Conservation (phyloP, 805 yeast genomes). For the Kluyveromyces siamensis region DNA sequence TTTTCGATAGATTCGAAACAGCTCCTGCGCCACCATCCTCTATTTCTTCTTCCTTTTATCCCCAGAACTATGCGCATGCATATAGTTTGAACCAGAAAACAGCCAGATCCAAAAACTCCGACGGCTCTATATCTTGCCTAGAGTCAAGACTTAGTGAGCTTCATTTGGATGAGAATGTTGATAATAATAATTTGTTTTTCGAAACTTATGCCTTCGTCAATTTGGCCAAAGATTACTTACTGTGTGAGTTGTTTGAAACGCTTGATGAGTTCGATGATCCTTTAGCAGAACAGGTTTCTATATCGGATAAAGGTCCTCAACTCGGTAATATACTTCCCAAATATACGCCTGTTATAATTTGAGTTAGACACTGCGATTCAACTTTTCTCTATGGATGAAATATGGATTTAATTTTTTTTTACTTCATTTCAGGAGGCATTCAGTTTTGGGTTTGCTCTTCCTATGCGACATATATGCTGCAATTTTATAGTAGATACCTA, state of each 20-base stretch:
- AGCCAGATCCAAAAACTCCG: not conserved
- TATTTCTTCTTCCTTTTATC: not conserved
- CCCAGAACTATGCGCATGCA: not conserved
- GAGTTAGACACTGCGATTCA: not conserved
- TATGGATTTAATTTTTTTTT: too few species aligned
- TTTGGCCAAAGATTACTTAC: conserved; percentile 20
- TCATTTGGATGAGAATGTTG: not conserved
- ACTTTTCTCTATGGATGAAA: not conserved
- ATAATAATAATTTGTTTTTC: conserved; percentile 7
- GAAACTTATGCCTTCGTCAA: conserved; percentile 15
- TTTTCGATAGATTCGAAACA: not conserved
- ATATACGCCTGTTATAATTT: not conserved
- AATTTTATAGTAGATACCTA: not conserved
- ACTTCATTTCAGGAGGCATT: not conserved
- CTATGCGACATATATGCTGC: not conserved
- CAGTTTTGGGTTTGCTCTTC: not conserved
- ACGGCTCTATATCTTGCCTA: not conserved
- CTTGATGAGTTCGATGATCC: conserved; percentile 10
- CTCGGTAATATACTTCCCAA: not conserved
- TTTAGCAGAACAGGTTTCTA: conserved; percentile 4
- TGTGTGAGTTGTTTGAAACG: conserved; percentile 24
- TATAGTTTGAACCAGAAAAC: conserved; percentile 7
- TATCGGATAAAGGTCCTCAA: not conserved
- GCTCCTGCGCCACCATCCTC: not conserved
- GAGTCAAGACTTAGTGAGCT: not conserved